Conservation (phyloP, 139 green algal species). For the Closterium sp. region DNA sequence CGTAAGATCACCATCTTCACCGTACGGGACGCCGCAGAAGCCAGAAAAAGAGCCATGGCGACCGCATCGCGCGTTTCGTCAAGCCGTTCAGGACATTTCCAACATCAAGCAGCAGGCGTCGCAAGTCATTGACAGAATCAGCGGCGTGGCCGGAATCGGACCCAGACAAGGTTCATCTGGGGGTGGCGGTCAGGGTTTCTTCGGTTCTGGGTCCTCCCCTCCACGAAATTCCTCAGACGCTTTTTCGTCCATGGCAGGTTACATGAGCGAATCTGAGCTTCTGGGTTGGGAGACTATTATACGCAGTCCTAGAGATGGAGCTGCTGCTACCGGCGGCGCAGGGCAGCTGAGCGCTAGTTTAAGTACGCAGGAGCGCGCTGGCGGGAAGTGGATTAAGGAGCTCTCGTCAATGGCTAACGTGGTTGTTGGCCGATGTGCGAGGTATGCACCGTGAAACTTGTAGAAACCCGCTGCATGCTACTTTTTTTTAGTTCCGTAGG, state of each 20-base stretch:
- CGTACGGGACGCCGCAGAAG: not conserved
- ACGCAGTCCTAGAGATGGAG: not conserved
- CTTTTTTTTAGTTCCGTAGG: not conserved
- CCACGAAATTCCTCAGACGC: not conserved
- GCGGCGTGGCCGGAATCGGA: not conserved
- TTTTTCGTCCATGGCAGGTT: conserved; percentile 3
- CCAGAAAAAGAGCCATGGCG: not conserved
- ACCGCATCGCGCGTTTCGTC: not conserved
- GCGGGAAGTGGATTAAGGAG: conserved; percentile 37
- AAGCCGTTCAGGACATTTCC: not conserved
- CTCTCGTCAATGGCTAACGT: conserved; percentile 47
- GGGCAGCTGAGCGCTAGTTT: not conserved
- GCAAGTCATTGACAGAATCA: not conserved
- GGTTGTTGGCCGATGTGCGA: conserved; percentile 36
- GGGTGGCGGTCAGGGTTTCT: not conserved
- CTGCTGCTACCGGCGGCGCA: not conserved
- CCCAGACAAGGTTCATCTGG: not conserved
- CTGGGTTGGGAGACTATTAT: not conserved
- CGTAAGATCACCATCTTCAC: not conserved
- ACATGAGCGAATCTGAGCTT: not conserved
- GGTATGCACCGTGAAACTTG: not conserved
- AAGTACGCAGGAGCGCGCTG: conserved; percentile 6
- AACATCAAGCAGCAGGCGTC: conserved; percentile 8
- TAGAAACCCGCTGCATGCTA: not conserved
- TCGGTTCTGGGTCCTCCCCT: not conserved